Evolutionary conservation across 805 yeast genomes (phyloP).

Genomic region (Candida silvicultrix): DNA sequence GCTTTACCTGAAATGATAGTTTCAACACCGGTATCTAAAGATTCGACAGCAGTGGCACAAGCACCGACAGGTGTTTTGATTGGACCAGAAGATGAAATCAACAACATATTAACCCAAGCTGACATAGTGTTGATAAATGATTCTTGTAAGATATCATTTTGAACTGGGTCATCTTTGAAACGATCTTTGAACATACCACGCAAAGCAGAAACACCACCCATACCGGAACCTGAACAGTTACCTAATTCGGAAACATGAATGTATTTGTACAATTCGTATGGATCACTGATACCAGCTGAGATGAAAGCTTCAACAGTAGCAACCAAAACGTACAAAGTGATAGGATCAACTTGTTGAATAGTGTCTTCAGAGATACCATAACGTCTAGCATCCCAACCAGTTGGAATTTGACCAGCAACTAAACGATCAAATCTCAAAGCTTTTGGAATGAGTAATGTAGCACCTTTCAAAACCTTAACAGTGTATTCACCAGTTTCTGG

Average conservation of each 20-base stretch:
- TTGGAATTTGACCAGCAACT: constrained; percentile 82
- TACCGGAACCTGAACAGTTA: constrained; percentile 99
- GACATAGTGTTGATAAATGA: constrained; percentile 98
- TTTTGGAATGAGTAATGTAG: constrained; percentile 85
- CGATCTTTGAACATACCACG: constrained; percentile 98
- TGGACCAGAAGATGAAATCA: constrained; percentile 96
- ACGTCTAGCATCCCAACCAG: constrained; percentile 95
- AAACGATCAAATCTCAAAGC: constrained; percentile 59
- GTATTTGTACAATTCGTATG: constrained; percentile 96
- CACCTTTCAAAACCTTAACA: constrained; percentile 88
- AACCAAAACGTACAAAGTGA: constrained; percentile 88
- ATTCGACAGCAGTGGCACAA: constrained; percentile 98
- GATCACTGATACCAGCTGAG: constrained; percentile 94
- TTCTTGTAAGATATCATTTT: constrained; percentile 95
- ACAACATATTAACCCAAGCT: constrained; percentile 99
- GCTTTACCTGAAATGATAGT: constrained; percentile 92
- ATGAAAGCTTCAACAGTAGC: constrained; percentile 93
- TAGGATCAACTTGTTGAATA: constrained; percentile 91
- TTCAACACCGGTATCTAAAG: constrained; percentile 94
- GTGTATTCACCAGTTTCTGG: constrained; percentile 90
- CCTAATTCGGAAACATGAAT: constrained; percentile 98
- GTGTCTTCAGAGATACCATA: constrained; percentile 95
- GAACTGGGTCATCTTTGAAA: constrained; percentile 88
- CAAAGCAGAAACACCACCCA: constrained; percentile 98
- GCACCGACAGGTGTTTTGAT: constrained; percentile 99